These are phyloP conservation scores for Rhodotorula sp. DNA, from an alignment of 1,284 basidiomycete genomes.

Conservation along the genomic window DNA sequence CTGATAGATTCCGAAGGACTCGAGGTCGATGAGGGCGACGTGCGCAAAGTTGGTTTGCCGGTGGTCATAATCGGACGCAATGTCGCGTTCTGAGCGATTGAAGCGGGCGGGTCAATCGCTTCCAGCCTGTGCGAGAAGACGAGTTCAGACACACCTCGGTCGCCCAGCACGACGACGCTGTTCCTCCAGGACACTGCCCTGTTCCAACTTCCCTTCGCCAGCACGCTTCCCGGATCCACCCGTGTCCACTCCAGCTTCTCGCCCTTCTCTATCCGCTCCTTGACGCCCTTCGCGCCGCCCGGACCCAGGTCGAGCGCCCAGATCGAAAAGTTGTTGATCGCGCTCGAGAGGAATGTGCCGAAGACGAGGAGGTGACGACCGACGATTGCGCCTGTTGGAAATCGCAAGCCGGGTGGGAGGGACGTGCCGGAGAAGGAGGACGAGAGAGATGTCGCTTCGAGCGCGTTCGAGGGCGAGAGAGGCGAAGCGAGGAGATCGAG, in stretches of 20 bases:
- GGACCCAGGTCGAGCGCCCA: constrained; percentile 44
- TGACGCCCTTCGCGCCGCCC: constrained; percentile 12
- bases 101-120: not conserved
- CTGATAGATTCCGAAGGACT: constrained; percentile 89
- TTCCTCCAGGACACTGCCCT: constrained; percentile 55
- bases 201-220: constrained; percentile 44
- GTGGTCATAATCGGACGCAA: constrained; percentile 71
- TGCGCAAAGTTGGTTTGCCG: constrained; percentile 82
- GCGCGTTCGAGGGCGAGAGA: constrained; percentile 52
- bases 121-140: no score
- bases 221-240: constrained; percentile 36
- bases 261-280: constrained; percentile 6
- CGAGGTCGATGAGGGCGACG: constrained; percentile 82
- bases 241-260: constrained; percentile 30
- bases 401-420: constrained; percentile 86
- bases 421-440: constrained; percentile 64
- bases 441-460: constrained; percentile 71
- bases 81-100: constrained; percentile 60
- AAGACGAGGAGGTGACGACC: constrained; percentile 69
- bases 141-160: constrained; percentile 52
- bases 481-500: constrained; percentile 81
- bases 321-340: constrained; percentile 55
- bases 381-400: constrained; percentile 85
- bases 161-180: constrained; percentile 84
- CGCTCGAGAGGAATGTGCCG: constrained; percentile 44